Evolutionary conservation across 129 eudicot species (phyloP).

Genomic region (Centaurea solstitialis): DNA sequence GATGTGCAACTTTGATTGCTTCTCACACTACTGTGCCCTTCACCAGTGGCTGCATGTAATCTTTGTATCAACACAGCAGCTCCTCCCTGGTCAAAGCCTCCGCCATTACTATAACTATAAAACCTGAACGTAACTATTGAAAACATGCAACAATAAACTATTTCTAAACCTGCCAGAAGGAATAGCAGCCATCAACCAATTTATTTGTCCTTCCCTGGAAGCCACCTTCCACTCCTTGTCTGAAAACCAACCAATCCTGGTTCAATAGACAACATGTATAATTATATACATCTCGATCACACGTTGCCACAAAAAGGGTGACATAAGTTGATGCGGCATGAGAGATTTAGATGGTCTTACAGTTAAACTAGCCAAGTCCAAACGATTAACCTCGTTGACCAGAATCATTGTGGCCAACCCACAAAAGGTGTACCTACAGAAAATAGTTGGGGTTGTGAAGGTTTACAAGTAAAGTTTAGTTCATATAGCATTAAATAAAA

Average conservation of each 20-base stretch:
- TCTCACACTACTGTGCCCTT: slow-evolving; percentile 21
- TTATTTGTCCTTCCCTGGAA: slow-evolving; percentile 98
- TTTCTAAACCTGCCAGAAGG: slow-evolving; percentile 93
- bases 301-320: neutral
- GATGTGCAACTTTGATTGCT: slow-evolving; percentile 39
- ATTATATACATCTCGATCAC: neutral
- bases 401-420: slow-evolving; percentile 96
- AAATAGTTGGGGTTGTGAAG: neutral
- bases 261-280: slow-evolving; percentile 9
- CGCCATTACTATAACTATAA: neutral
- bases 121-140: neutral
- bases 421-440: slow-evolving; percentile 85
- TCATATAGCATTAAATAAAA: neutral
- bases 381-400: slow-evolving; percentile 73
- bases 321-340: neutral
- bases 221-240: slow-evolving; percentile 97
- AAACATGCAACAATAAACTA: neutral
- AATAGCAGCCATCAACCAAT: slow-evolving; percentile 96
- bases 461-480: neutral
- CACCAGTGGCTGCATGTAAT: slow-evolving; percentile 35
- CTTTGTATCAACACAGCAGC: slow-evolving; percentile 69
- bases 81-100: slow-evolving; percentile 70
- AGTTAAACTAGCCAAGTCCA: slow-evolving; percentile 77
- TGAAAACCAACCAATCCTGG: slow-evolving; percentile 91
- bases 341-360: slow-evolving; percentile 48